phyloP scores from a whole-genome alignment of 805 yeast genomes.

The Pichia kluyveri region DNA sequence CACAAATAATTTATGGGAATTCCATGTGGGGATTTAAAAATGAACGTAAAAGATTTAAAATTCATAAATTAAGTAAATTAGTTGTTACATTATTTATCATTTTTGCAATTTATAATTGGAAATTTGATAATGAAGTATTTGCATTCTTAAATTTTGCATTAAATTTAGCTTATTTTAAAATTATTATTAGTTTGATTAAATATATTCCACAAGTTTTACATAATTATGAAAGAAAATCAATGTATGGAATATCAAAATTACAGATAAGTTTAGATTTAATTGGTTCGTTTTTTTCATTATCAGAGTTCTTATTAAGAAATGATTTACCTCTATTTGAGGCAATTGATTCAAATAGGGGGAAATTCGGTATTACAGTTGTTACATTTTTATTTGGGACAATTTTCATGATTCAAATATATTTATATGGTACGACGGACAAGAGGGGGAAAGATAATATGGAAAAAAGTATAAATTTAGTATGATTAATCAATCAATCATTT shows the following conservation, averaged over 20 bases:
- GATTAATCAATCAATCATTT: neutral
- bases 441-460: neutral
- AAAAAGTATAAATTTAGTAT: neutral
- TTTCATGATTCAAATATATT: constrained; percentile 20
- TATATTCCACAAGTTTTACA: constrained; percentile 42
- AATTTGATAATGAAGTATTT: constrained; percentile 5
- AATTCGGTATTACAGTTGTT: constrained; percentile 32
- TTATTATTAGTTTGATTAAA: constrained; percentile 34
- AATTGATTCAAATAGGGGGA: constrained; percentile 34
- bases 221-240: constrained; percentile 33
- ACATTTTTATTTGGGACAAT: constrained; percentile 24
- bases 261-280: constrained; percentile 32
- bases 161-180: constrained; percentile 35
- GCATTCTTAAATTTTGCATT: constrained; percentile 31
- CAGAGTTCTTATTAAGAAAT: constrained; percentile 34
- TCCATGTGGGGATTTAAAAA: constrained; percentile 26
- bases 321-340: constrained; percentile 13
- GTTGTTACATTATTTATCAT: constrained; percentile 7
- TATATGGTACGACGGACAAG: constrained; percentile 13
- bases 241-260: constrained; percentile 36
- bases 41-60: constrained; percentile 21
- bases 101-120: constrained; percentile 11
- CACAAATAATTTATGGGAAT: constrained; percentile 30
- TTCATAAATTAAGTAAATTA: constrained; percentile 15
- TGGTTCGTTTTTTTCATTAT: constrained; percentile 32